Evolutionary conservation across 495 filamentous ascomycete genomes (phyloP), one percentile per base, ranked within the genome.

Genomic region (Aspergillus mulundensis): DNA sequence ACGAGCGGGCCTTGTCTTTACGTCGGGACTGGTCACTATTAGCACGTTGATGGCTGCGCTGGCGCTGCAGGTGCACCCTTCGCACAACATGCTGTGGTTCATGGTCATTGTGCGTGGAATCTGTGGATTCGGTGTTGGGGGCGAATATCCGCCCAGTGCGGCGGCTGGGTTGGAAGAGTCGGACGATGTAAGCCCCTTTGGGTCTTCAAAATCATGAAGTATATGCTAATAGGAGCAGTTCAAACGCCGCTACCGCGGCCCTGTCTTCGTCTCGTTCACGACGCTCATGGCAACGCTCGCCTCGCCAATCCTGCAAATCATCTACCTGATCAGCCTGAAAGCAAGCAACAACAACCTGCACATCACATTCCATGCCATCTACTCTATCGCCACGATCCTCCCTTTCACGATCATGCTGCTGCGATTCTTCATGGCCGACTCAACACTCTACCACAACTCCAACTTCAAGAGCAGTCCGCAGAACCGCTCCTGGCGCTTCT

Each of bases 81-180:
- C 66, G 0, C 14, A 59, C 14, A 66, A 72, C 14, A 70, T 72
- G 70, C 57, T 72, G 23, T 72, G 70, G 70, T 72, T 65, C 51
- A 69, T 70, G 50, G 65, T 69, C 10, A 42, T 72, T 3, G 64
- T 65, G 28, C 66, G 70, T 8, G 70, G 70, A 0, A 68, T 72
- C 39, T 54, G 61, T 30, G 70, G 70, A 0, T 70, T 72, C 41
- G 70, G 70, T 15, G 66, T 69, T 7, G 70, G 70, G 0, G 70
- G 68, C 1, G 70, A 72, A 52, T 70, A 70, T 55, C 68, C 70
- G 36, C 68, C 66, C 12, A 69, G 67, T 53, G 68, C 68, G 1
- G 66, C 70, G 5, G 70, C 68, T 5, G 70, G 67, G 2, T 43
- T 72, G 3, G 70, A 72, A 30, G 70, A 70, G 43, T 66, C 66